These are phyloP conservation scores for Cymbopogon flexuosus DNA, from an alignment of 202 grass and related monocot species.

Conservation along the genomic window DNA sequence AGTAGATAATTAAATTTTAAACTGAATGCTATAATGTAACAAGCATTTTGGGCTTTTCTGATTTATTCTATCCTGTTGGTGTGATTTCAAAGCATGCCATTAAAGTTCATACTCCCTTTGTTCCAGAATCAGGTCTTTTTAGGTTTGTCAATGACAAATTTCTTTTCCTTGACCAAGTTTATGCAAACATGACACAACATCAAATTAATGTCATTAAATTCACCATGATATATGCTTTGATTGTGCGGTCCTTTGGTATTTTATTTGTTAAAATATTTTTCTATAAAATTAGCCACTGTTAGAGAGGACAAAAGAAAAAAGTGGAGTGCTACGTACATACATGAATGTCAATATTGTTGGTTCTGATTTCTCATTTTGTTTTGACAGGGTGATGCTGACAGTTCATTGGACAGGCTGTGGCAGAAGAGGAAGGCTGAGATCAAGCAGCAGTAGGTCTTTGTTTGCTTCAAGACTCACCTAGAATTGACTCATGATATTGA, in stretches of 20 bases:
- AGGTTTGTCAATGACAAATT: neutral
- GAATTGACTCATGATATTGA: neutral
- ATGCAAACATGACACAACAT: neutral
- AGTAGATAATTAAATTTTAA: neutral
- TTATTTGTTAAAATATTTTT: neutral
- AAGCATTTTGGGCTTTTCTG: neutral
- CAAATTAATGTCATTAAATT: neutral
- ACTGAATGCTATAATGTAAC: neutral
- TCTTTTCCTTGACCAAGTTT: neutral
- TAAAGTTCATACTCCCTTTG: neutral
- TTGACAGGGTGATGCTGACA: conserved; percentile 70
- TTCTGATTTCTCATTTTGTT: neutral
- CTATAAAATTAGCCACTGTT: neutral
- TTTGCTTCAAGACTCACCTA: neutral
- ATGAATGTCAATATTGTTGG: neutral
- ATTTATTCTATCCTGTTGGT: neutral
- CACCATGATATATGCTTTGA: neutral
- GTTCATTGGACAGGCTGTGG: conserved; percentile 79
- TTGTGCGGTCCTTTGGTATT: neutral
- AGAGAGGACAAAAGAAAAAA: neutral
- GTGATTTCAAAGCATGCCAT: neutral
- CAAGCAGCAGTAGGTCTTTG: conserved; percentile 47
- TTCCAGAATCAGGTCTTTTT: neutral
- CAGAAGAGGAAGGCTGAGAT: conserved; percentile 67
- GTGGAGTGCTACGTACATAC: neutral